Evolutionary conservation across 2,329 filamentous ascomycete genomes (phyloP), one percentile per base, ranked within the genome.

Genomic region (Diplocarpon mali): DNA sequence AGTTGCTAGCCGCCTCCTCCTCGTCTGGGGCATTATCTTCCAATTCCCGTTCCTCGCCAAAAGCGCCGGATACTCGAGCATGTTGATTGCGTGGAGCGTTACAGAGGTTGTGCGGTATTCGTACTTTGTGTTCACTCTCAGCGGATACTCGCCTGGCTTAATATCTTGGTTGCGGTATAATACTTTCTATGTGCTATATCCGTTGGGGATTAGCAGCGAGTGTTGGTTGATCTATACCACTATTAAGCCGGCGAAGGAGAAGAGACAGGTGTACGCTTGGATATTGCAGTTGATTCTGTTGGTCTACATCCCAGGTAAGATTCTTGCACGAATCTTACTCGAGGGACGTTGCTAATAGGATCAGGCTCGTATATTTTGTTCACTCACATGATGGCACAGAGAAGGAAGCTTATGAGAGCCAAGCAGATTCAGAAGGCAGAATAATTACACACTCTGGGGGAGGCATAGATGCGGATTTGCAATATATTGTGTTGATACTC

Each of bases 41-140:
- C 71, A 73, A 34, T 95, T 90, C 68, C 85, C 84, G 9, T 66
- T 70, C 45, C 73, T 83, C 42, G 77, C 78, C 48, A 59, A 67
- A 41, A 76, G 71, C 50, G 67, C 73, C 15, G 76, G 73, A 45
- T 93, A 89, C 70, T 71, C 78, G 53, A 75, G 73, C 57, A 87
- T 94, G 85, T 73, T 96, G 47, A 60, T 82, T 45, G 89, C 92
- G 28, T 96, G 92, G 90, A 83, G 79, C 52, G 65, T 86, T 47
- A 95, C 92, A 49, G 92, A 98, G 68, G 84, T 95, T 42, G 83
- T 95, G 57, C 82, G 92, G 44, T 98, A 98, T 73, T 76, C 78
- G 38, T 98, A 85, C 72, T 96, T 96, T 63, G 83, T 85, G 30
- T 72, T 88, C 57, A 79, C 78, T 56, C 74, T 92, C 28, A 67